Base-by-base conservation (phyloP, 2,329 filamentous ascomycete genomes). In the Alternaria alternata region DNA sequence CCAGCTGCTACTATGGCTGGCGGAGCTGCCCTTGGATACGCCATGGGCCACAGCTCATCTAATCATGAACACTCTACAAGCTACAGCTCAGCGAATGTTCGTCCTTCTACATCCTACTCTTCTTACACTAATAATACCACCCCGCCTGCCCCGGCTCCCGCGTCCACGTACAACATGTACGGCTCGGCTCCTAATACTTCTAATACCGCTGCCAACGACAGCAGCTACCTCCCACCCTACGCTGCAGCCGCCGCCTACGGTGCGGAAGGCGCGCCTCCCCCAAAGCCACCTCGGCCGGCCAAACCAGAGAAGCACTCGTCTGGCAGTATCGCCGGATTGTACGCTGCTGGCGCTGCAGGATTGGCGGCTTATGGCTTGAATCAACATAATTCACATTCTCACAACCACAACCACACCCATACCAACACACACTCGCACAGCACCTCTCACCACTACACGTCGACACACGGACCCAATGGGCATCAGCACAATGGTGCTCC, bases 281-380 rank as follows among this genome's bases (percentile, higher is more conserved):
- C 73, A 41, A 75, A 75, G 65, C 71, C 78, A 38, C 71, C 76
- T 58, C 70, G 75, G 32, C 76, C 77, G 36, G 67, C 69, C 12
- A 81, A 77, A 59, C 71, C 79, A 62, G 78, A 79, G 71, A 84
- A 82, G 72, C 75, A 81, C 38, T 72, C 80, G 20, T 80, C 80
- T 52, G 73, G 77, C 51, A 76, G 80, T 46, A 77, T 82, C 60
- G 68, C 78, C 56, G 80, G 80, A 46, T 65, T 84, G 24, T 82
- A 82, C 66, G 79, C 80, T 63, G 79, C 80, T 64, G 81, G 80
- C 46, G 80, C 79, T 49, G 80, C 81, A 32, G 82, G 79, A n/a
- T 70, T 81, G 28, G 82, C 81, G 43, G 81, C 81, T 5, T 83
- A 85, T 66, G 80, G 77, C 54, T 62, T 80, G 62, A 78, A 79